These are phyloP conservation scores for Yamadazyma diddensiae DNA, from an alignment of 1,139 yeast species.

Conservation along the genomic window DNA sequence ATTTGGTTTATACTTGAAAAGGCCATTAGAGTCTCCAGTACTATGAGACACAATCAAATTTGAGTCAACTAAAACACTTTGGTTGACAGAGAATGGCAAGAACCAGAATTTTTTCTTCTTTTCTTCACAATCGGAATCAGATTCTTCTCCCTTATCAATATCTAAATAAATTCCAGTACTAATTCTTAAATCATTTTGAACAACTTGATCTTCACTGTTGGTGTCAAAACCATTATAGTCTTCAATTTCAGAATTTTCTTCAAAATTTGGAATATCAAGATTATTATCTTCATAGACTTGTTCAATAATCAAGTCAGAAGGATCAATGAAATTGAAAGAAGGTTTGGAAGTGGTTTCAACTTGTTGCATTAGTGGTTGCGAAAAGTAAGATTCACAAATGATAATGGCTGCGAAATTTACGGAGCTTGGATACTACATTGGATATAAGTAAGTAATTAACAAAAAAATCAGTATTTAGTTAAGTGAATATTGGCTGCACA, in stretches of 20 bases:
- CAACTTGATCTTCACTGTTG: constrained; percentile 5
- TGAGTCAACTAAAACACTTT: constrained; percentile 10
- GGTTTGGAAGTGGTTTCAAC: constrained; percentile 1
- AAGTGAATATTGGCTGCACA: too few relatives aligned
- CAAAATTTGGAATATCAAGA: background rate
- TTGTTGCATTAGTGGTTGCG: constrained; percentile 8
- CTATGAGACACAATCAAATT: constrained; percentile 11
- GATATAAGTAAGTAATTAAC: too few relatives aligned
- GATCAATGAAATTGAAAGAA: constrained; percentile 10
- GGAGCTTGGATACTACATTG: background rate
- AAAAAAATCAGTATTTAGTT: too few relatives aligned
- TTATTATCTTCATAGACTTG: constrained; percentile 1
- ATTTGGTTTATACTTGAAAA: constrained; percentile 9
- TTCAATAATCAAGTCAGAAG: constrained; percentile 10
- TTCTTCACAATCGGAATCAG: constrained; percentile 10
- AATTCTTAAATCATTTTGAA: constrained; percentile 9
- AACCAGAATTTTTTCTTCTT: constrained; percentile 18
- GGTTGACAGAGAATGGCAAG: constrained; percentile 12
- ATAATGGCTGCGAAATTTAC: constrained; percentile 3
- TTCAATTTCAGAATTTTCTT: background rate
- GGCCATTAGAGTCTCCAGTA: constrained; percentile 9
- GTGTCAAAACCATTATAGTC: constrained; percentile 9
- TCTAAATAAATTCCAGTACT: constrained; percentile 15
- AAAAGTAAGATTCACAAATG: constrained; percentile 5
- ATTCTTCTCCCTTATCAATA: constrained; percentile 8